Conservation (phyloP, 148 eudicot genomes). For the Rhododendron ferrugineum region DNA sequence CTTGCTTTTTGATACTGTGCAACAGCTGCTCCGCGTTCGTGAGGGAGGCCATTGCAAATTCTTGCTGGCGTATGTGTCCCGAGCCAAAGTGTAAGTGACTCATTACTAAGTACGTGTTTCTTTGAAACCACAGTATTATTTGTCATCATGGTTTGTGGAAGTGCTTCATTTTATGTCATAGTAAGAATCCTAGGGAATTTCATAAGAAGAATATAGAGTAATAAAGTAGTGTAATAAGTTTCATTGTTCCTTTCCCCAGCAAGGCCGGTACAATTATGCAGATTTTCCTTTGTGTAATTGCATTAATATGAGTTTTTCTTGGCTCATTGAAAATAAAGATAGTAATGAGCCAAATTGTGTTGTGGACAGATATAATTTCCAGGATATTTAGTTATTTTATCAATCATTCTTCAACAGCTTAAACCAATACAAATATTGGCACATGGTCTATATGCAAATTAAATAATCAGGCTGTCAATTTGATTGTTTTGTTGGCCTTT, state of each 20-base stretch:
- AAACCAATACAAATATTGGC: neutral
- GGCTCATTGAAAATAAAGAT: neutral
- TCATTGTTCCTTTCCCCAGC: neutral
- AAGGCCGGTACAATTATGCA: neutral
- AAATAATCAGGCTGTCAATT: neutral
- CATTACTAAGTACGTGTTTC: neutral
- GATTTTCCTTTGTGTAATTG: neutral
- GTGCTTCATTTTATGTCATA: neutral
- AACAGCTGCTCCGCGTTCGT: constrained; percentile 52
- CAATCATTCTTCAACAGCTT: neutral
- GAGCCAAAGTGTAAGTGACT: constrained; percentile 65
- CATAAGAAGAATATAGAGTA: neutral
- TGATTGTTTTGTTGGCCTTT: neutral
- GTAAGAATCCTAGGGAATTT: neutral
- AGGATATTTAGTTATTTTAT: neutral
- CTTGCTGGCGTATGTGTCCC: constrained; percentile 78
- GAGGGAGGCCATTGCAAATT: constrained; percentile 53
- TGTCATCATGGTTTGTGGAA: neutral
- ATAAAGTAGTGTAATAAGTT: neutral
- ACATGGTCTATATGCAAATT: neutral
- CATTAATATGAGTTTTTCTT: neutral
- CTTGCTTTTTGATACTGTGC: constrained; percentile 64
- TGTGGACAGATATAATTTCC: neutral
- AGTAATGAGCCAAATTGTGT: neutral
- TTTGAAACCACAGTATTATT: neutral